Conservation (phyloP, 441 rosid genomes). For the Eruca vesicaria region DNA sequence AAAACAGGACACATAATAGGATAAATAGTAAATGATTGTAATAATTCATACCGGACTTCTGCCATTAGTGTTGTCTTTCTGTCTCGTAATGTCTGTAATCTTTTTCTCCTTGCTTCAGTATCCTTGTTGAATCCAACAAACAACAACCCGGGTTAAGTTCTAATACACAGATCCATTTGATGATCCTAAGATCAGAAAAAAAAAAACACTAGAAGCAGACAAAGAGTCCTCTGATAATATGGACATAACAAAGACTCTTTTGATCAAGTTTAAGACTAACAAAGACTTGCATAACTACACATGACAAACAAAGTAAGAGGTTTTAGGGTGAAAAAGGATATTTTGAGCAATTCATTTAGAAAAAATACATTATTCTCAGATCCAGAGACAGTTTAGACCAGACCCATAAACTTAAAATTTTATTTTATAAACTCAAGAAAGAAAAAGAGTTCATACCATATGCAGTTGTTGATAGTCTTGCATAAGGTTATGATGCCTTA, state of each 20-base stretch:
- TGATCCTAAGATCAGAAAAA: background rate
- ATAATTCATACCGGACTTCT: conserved; percentile 28
- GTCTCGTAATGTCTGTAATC: conserved; percentile 3
- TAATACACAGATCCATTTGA: background rate
- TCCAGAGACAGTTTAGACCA: conserved; percentile 12
- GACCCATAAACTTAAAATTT: conserved; percentile 21
- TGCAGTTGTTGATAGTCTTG: conserved; percentile 31
- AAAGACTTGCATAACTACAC: background rate
- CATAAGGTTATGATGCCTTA: conserved; percentile 32
- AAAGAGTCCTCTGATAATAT: background rate
- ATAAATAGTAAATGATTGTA: background rate
- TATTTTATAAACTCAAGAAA: background rate
- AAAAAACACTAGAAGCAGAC: background rate
- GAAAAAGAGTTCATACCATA: conserved; percentile 11
- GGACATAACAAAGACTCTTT: background rate
- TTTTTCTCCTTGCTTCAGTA: conserved; percentile 19
- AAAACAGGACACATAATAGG: background rate
- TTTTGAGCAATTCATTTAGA: background rate
- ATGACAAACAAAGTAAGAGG: background rate
- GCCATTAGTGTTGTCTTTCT: conserved; percentile 29
- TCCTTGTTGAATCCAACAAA: conserved; percentile 16
- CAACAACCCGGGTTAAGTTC: background rate
- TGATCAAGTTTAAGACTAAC: conserved; percentile 1
- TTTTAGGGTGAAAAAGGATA: background rate
- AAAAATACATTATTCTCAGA: conserved; percentile 29